A percentile compares a stretch with the other conserved stretches of the same genome.
Evolutionary conservation across 176 grass and related monocot genomes (phyloP).

Genomic region (bread wheat (Triticum aestivum)): DNA sequence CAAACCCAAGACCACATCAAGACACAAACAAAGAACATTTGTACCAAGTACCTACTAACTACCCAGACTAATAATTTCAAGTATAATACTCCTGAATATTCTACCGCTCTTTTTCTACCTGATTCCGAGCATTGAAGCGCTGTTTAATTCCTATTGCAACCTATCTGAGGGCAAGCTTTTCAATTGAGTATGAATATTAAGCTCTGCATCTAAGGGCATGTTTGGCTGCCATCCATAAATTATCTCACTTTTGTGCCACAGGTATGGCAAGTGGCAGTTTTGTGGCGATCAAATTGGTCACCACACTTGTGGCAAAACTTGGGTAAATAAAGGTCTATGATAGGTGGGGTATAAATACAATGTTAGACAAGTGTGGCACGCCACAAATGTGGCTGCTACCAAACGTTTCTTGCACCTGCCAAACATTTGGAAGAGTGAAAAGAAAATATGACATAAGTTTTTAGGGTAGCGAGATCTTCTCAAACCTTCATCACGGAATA

Average conservation of each 20-base stretch:
- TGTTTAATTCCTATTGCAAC: background rate
- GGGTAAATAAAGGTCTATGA: background rate
- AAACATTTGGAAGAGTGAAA: background rate
- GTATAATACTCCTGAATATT: background rate
- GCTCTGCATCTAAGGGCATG: background rate
- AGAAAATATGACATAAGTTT: background rate
- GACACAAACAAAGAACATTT: background rate
- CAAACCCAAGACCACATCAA: background rate
- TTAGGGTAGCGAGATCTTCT: background rate
- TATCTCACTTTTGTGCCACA: too few species aligned
- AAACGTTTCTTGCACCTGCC: background rate
- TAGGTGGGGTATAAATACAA: background rate
- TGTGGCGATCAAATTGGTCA: background rate
- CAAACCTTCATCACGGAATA: background rate
- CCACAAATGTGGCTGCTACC: background rate
- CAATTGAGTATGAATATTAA: constrained; percentile 1
- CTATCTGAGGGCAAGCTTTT: background rate
- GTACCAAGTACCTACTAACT: background rate
- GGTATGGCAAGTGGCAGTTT: background rate
- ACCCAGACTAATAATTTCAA: background rate
- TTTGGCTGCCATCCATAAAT: background rate
- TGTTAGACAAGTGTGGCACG: background rate
- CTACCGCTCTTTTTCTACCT: background rate
- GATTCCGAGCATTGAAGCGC: background rate
- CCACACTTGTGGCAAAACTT: background rate